phyloP scores from a whole-genome alignment of 2,329 filamentous ascomycete genomes.

The Colletotrichum noveboracense region DNA sequence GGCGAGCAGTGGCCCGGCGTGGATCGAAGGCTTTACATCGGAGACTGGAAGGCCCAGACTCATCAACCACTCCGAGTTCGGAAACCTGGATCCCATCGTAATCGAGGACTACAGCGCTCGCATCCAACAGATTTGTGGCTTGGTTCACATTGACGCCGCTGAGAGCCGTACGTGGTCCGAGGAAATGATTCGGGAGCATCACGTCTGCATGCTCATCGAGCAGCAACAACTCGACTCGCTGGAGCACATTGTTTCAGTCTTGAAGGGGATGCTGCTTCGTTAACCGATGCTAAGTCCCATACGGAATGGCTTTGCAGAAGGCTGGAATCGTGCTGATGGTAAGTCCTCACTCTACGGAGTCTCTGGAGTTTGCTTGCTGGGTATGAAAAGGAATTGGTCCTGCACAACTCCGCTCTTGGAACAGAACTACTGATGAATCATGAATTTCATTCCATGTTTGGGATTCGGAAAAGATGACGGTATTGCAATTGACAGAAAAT shows the following conservation, averaged over 20 bases:
- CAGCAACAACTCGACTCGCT: slow-evolving; percentile 13
- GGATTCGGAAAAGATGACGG: neutral
- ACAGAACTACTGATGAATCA: neutral
- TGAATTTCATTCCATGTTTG: neutral
- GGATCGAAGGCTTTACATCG: slow-evolving; percentile 23
- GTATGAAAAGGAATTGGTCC: neutral
- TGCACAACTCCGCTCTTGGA: neutral
- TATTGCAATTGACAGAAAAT: neutral
- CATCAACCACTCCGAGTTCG: slow-evolving; percentile 27
- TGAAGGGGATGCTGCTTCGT: neutral
- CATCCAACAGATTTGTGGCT: slow-evolving; percentile 25
- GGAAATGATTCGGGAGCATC: slow-evolving; percentile 7
- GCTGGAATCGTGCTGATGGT: neutral
- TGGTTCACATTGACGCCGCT: slow-evolving; percentile 16
- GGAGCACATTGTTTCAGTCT: neutral
- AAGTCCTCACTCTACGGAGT: neutral
- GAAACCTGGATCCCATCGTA: slow-evolving; percentile 25
- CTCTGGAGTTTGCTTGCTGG: neutral
- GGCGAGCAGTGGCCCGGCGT: slow-evolving; percentile 27
- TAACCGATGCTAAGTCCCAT: neutral
- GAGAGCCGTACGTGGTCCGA: neutral
- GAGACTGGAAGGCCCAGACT: neutral
- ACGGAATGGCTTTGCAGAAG: neutral
- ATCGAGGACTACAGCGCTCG: slow-evolving; percentile 26
- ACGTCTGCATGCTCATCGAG: slow-evolving; percentile 6